phyloP scores from a whole-genome alignment of 306 rosid species.

The Cucurbita pepo region DNA sequence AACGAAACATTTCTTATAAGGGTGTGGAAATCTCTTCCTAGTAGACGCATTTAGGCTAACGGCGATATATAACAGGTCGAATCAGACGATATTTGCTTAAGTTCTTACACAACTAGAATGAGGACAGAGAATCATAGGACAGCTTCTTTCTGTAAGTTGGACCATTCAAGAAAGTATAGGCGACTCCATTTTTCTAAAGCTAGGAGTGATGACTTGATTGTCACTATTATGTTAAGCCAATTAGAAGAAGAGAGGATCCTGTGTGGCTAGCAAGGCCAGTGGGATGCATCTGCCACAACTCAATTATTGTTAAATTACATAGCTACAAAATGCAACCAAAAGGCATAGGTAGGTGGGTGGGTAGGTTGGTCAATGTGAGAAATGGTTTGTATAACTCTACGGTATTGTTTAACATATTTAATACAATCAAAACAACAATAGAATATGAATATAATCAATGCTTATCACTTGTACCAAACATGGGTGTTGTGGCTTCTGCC shows the following conservation, averaged over 20 bases:
- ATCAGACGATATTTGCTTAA: too few species aligned
- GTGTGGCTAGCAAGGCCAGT: not conserved
- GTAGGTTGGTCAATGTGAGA: not conserved
- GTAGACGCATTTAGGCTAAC: too few species aligned
- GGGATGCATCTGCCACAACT: not conserved
- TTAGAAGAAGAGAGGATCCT: not conserved
- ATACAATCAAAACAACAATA: not conserved
- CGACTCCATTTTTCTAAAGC: not conserved
- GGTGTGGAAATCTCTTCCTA: too few species aligned
- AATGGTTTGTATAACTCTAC: not conserved
- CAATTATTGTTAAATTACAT: not conserved
- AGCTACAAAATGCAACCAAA: not conserved
- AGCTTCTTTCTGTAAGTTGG: not conserved
- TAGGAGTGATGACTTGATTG: not conserved
- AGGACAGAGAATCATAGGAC: not conserved
- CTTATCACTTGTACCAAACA: not conserved
- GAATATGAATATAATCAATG: not conserved
- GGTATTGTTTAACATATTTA: not conserved
- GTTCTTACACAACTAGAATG: not conserved
- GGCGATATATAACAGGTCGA: too few species aligned
- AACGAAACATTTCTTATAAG: too few species aligned
- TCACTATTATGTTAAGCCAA: not conserved
- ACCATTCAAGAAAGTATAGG: not conserved
- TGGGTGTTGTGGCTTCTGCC: not conserved
- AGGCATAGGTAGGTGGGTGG: not conserved